Percentiles rank a stretch among this genome's conserved stretches.
phyloP scores from a whole-genome alignment of 345 rosid species.

The Barbarea vulgaris region DNA sequence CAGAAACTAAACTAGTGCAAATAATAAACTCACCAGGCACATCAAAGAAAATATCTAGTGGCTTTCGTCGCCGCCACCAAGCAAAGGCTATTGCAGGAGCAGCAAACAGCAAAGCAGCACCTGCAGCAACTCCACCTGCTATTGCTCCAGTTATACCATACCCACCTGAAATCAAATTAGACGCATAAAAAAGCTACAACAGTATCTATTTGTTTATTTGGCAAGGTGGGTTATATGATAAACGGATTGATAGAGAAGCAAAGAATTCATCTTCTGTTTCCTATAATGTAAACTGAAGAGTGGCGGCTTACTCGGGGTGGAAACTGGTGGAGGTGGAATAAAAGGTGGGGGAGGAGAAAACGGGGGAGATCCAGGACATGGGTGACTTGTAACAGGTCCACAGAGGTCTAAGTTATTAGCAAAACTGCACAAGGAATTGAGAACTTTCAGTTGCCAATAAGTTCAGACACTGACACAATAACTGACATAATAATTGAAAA shows the following conservation, averaged over 20 bases:
- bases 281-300: not conserved
- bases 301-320: constrained; percentile 59
- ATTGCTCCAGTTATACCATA: constrained; percentile 87
- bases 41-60: constrained; percentile 88
- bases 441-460: constrained; percentile 8
- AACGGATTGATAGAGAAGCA: not conserved
- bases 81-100: constrained; percentile 99
- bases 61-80: constrained; percentile 94
- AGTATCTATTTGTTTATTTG: not conserved
- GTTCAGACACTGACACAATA: constrained; percentile 15
- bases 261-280: constrained; percentile 4
- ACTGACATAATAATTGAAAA: not conserved
- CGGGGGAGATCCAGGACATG: constrained; percentile 99
- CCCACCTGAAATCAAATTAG: constrained; percentile 60
- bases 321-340: constrained; percentile 74
- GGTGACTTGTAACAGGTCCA: constrained; percentile 92
- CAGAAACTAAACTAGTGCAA: not conserved
- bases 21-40: constrained; percentile 73
- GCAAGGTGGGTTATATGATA: constrained; percentile 1
- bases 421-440: constrained; percentile 64
- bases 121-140: constrained; percentile 99
- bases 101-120: constrained; percentile 95
- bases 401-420: constrained; percentile 90
- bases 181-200: not conserved
- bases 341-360: constrained; percentile 99